A percentile compares a stretch with the other conserved stretches of the same genome.
phyloP scores from a whole-genome alignment of 495 filamentous ascomycete genomes.

The Trypethelium eluteriae region DNA sequence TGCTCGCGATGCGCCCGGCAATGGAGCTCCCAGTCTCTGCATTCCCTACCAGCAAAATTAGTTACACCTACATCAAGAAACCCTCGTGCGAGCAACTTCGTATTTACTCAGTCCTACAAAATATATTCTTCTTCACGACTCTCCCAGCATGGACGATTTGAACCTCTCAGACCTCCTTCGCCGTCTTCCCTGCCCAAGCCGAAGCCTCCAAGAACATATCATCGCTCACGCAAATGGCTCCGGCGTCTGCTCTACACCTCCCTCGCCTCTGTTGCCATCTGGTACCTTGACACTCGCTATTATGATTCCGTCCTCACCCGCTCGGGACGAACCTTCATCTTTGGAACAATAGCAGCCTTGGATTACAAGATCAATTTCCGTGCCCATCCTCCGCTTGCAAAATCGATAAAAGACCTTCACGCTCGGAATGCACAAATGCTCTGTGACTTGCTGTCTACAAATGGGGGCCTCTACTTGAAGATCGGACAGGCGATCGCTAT shows the following conservation, averaged over 20 bases:
- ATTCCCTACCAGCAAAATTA: not conserved
- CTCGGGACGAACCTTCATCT: conserved; percentile 70
- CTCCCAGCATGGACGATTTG: conserved; percentile 23
- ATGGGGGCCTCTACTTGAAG: conserved; percentile 94
- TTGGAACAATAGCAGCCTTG: conserved; percentile 70
- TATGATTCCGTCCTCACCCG: conserved; percentile 73
- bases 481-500: conserved; percentile 98
- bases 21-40: not conserved
- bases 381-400: conserved; percentile 58
- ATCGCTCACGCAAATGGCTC: conserved; percentile 62
- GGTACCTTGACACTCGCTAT: conserved; percentile 59
- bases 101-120: no score
- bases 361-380: conserved; percentile 98
- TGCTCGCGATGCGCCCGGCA: conserved; percentile 2
- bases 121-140: not conserved
- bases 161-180: conserved; percentile 60
- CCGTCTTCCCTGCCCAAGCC: conserved; percentile 73
- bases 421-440: conserved; percentile 72
- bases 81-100: not conserved
- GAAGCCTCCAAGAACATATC: conserved; percentile 54
- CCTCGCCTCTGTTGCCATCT: conserved; percentile 50
- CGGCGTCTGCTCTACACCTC: conserved; percentile 63
- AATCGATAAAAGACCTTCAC: conserved; percentile 66
- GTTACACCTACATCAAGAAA: not conserved
- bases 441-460: conserved; percentile 66